Evolutionary conservation across 257 asterid species (phyloP).

Genomic region (Apocynum venetum): DNA sequence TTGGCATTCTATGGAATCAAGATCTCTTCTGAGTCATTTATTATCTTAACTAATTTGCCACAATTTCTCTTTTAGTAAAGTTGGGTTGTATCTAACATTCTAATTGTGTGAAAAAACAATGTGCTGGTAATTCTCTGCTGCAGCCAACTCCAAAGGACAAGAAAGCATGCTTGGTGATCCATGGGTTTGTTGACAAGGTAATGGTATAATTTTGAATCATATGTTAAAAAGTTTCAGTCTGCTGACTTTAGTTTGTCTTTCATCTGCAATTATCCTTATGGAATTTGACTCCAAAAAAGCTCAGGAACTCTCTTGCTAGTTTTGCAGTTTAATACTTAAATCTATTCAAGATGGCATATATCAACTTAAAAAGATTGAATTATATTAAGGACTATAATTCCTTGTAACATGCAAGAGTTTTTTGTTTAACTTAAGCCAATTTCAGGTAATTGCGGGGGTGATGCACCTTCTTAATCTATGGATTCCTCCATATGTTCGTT

Average conservation of each 20-base stretch:
- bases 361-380: background rate
- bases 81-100: background rate
- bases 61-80: background rate
- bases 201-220: background rate
- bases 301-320: background rate
- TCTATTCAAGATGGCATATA: background rate
- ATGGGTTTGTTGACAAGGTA: constrained; percentile 85
- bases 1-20: background rate
- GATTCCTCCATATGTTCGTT: constrained; percentile 73
- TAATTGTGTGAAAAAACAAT: background rate
- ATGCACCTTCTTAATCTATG: constrained; percentile 58
- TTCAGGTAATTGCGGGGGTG: constrained; percentile 76
- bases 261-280: background rate
- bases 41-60: background rate
- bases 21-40: background rate
- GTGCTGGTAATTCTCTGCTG: constrained; percentile 7
- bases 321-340: background rate
- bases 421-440: background rate
- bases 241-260: background rate
- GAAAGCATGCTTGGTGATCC: constrained; percentile 86
- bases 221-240: background rate
- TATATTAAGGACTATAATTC: background rate
- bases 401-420: background rate
- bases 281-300: background rate
- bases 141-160: constrained; percentile 96